A percentile compares a stretch with the other conserved stretches of the same genome.
phyloP scores from a whole-genome alignment of 345 rosid species.

The Mangifera indica region DNA sequence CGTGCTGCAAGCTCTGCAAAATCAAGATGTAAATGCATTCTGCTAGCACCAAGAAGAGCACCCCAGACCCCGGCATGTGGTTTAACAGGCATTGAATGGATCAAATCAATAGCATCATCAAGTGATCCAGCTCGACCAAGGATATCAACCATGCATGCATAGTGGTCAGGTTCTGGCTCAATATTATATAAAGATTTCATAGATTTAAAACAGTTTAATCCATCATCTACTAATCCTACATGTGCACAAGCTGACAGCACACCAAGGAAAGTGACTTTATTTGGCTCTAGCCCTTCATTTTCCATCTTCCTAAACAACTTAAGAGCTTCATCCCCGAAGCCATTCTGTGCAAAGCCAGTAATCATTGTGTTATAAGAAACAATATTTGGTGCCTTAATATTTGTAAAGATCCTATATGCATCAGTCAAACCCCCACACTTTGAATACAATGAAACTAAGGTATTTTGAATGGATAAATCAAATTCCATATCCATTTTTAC shows the following conservation, averaged over 20 bases:
- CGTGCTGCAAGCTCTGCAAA: constrained; percentile 67
- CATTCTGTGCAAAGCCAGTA: constrained; percentile 68
- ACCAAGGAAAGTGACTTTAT: constrained; percentile 63
- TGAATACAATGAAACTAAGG: constrained; percentile 66
- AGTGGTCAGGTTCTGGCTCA: constrained; percentile 72
- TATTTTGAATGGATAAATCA: constrained; percentile 59
- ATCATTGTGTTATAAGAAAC: constrained; percentile 76
- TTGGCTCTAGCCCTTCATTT: constrained; percentile 51
- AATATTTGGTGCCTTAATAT: constrained; percentile 47
- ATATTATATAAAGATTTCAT: constrained; percentile 49
- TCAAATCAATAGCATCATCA: constrained; percentile 55
- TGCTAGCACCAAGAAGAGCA: constrained; percentile 71
- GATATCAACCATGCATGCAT: constrained; percentile 79
- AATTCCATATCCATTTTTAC: constrained; percentile 46
- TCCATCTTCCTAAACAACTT: constrained; percentile 47
- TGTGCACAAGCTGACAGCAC: constrained; percentile 73
- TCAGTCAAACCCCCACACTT: constrained; percentile 69
- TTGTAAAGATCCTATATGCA: constrained; percentile 48
- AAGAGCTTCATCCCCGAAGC: constrained; percentile 56
- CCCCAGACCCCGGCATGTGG: constrained; percentile 85
- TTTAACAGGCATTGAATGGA: constrained; percentile 52
- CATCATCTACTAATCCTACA: constrained; percentile 63
- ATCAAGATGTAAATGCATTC: constrained; percentile 47
- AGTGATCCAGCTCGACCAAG: constrained; percentile 71
- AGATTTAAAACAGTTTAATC: constrained; percentile 53